Evolutionary conservation across 768 basidiomycete species (phyloP), one percentile per base, ranked within the genome.

Genomic region (Leccinum disarticulatum): DNA sequence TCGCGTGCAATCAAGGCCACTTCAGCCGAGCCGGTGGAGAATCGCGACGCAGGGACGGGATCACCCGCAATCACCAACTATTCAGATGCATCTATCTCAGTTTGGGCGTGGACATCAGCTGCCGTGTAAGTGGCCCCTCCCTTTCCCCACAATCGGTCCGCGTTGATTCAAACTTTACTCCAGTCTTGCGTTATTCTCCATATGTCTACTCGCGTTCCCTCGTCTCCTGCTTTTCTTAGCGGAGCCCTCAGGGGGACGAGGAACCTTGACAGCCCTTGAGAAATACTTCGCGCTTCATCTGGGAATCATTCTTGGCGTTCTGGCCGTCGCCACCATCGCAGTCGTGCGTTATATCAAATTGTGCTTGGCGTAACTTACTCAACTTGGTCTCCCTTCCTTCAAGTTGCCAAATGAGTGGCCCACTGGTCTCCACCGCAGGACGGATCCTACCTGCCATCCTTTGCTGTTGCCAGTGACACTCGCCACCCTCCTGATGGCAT

Each of bases 221-320:
- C 81, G 83, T 30, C 68, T 91, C 52, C 75, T 91, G 33, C 80
- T 91, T 54, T 90, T 91, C 70, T 74, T 90, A 55, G 79, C 88
- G 13, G 80, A 81, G 57, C 75, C 81, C 3, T 72, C 76, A 52
- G 73, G 72, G 9, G 74, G 74, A 11, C 76, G 80, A 51, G 73
- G 72, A 31, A 65, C 72, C 19, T 79, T 91, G 52, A 89, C 90
- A 3, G 74, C 84, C 3, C 79, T 93, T 35, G 91, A 93, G 68
- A 74, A 78, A 25, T 91, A 87, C 73, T 81, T 93, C 48, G 79
- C 85, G 14, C 69, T 82, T n/a, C 85, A 90, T 38, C 78, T 87
- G 57, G 88, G 86, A 17, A 78, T 92, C 49, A 74, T 85, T 64
- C 77, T 91, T 14, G 75, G 79, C 49, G 81, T 82, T 6, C 66